Base-by-base conservation (phyloP, 208 protist species). In the Crithidia expoeki region DNA sequence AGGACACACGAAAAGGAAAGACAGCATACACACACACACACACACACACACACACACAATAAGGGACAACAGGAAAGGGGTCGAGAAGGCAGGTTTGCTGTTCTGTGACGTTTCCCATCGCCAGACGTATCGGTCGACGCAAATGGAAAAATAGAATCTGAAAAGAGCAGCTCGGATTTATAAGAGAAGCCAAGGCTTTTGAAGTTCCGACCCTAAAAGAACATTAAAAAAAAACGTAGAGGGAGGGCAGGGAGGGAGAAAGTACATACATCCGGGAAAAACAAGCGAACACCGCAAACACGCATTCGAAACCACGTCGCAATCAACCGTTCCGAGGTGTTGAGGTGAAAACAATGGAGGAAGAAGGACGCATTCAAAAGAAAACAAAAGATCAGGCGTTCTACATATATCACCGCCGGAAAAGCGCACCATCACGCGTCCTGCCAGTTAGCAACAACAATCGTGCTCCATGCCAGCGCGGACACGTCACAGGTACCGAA, bases 41-140 rank as follows among this genome's bases (percentile, higher is more conserved):
- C 46, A 25, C 46, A 51, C 46, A 51, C 46, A 25, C 46, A 51
- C 38, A 44, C 38, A 44, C 38, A 44, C 38, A n/a, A n/a, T n/a
- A n/a, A n/a, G n/a, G n/a, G n/a, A n/a, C n/a, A n/a, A n/a, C n/a
- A n/a, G n/a, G n/a, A n/a, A n/a, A n/a, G n/a, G n/a, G n/a, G n/a
- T n/a, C n/a, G n/a, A n/a, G n/a, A n/a, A n/a, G n/a, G n/a, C n/a
- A n/a, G n/a, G n/a, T n/a, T n/a, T n/a, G n/a, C n/a, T n/a, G n/a
- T n/a, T n/a, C n/a, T n/a, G n/a, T n/a, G n/a, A n/a, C n/a, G n/a
- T n/a, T n/a, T n/a, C n/a, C n/a, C n/a, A n/a, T n/a, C n/a, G n/a
- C n/a, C n/a, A n/a, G n/a, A n/a, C n/a, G n/a, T n/a, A n/a, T n/a
- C n/a, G n/a, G n/a, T n/a, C n/a, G n/a, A n/a, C n/a, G n/a, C n/a